phyloP scores from a whole-genome alignment of 352 stramenopile species.

The Peronospora belbahrii region DNA sequence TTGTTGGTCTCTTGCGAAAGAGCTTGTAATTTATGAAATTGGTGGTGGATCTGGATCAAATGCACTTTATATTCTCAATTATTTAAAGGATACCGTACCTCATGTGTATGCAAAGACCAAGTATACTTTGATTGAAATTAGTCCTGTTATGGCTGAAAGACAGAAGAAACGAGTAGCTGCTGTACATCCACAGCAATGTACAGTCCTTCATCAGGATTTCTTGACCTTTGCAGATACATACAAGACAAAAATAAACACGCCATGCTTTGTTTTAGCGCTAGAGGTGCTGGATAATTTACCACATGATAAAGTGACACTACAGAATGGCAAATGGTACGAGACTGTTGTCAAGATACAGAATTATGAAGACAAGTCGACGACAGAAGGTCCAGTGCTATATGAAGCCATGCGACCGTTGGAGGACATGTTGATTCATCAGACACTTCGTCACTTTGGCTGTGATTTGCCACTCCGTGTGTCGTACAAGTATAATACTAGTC shows the following conservation, averaged over 20 bases:
- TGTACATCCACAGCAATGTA: constrained; percentile 55
- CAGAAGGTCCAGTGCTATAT: constrained; percentile 20
- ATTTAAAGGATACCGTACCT: constrained; percentile 59
- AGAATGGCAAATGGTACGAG: constrained; percentile 73
- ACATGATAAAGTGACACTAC: constrained; percentile 84
- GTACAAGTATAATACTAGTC: constrained; percentile 48
- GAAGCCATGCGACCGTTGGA: constrained; percentile 46
- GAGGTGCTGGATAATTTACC: constrained; percentile 89
- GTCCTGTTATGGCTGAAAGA: constrained; percentile 72
- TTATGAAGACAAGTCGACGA: neutral
- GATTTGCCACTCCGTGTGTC: constrained; percentile 55
- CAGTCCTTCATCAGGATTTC: constrained; percentile 76
- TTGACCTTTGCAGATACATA: constrained; percentile 64
- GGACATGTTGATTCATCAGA: constrained; percentile 69
- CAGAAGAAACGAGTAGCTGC: constrained; percentile 55
- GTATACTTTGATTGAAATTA: constrained; percentile 89
- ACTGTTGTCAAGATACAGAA: constrained; percentile 40
- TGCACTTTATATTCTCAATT: constrained; percentile 86
- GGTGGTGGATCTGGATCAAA: constrained; percentile 86
- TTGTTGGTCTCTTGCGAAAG: constrained; percentile 32
- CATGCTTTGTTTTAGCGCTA: constrained; percentile 80
- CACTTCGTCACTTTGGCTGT: constrained; percentile 62
- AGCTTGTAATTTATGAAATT: constrained; percentile 80
- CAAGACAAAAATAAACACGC: constrained; percentile 31
- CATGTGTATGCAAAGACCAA: constrained; percentile 72